Base-by-base conservation (phyloP, 768 basidiomycete genomes). In the Dioszegia hungarica region DNA sequence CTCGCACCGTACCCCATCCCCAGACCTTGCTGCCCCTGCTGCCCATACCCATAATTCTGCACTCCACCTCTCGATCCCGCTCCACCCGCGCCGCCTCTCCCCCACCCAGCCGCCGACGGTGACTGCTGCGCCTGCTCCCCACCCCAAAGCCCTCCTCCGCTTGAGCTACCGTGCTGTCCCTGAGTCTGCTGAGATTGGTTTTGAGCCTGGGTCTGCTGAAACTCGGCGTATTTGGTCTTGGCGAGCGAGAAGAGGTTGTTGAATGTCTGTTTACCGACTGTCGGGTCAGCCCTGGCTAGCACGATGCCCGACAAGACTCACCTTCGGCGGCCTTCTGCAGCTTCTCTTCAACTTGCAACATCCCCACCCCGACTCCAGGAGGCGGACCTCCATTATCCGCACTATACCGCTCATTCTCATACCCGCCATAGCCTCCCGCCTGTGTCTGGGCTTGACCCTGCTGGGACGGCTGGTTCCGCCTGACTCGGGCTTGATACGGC, bases 401-500 rank as follows among this genome's bases (percentile, higher is more conserved):
- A 11, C n/a, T 36, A 38, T 57, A 47, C 22, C 36, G 29, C 31
- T 54, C 53, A 29, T 48, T 38, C 14, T 51, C 19, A 22, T 54
- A 56, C 9, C 37, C 51, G 27, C 31, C 44, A 19, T 29, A 25
- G n/a, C n/a, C n/a, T n/a, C 17, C 41, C 44, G 25, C 28, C 12
- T 9, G 29, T 25, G 22, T 58, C 54, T 61, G 55, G 25, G 25
- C 22, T n/a, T 56, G 41, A 33, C 31, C 44, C 17, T 60, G 59
- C 28, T 59, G 54, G 20, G 48, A 40, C n/a, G 51, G 41, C 34
- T 52, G 55, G 29, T 36, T 45, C 5, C 67, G 59, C 31, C 70
- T 59, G 0, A 75, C 63, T 19, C 76, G 58, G 4, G 76, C 67
- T 46, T 77, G 74, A 56, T 77, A 77, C 10, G 75, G 75, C 3